Percentiles rank a stretch among this genome's conserved stretches.
Evolutionary conservation across 192 early-diverging fungal species (phyloP).

Genomic region (Backusella mclennaniae): DNA sequence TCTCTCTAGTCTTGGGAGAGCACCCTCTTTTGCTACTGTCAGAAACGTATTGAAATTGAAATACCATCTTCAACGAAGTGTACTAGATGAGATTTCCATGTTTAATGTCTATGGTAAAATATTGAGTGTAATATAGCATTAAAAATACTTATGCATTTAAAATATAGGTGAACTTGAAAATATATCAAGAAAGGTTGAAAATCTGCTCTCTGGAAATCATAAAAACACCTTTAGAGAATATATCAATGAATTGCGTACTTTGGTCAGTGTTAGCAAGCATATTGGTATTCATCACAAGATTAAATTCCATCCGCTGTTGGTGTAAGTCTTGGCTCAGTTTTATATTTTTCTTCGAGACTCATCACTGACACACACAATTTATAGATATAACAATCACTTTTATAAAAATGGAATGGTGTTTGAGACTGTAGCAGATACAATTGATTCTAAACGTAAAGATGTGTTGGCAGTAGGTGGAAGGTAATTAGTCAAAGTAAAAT

Average conservation of each 20-base stretch:
- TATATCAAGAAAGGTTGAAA: slow-evolving; percentile 44
- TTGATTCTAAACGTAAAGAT: slow-evolving; percentile 48
- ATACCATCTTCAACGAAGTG: slow-evolving; percentile 53
- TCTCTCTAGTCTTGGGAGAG: slow-evolving; percentile 60
- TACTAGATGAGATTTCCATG: slow-evolving; percentile 62
- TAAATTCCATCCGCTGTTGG: slow-evolving; percentile 49
- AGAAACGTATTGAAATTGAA: slow-evolving; percentile 60
- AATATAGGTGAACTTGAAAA: slow-evolving; percentile 46
- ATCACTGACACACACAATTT: not conserved
- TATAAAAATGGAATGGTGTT: slow-evolving; percentile 60
- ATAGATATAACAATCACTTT: slow-evolving; percentile 51
- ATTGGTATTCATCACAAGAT: slow-evolving; percentile 52
- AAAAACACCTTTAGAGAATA: slow-evolving; percentile 43
- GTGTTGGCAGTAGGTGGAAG: slow-evolving; percentile 56
- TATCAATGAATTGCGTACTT: slow-evolving; percentile 33
- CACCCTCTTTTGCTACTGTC: slow-evolving; percentile 33
- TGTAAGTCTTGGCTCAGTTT: slow-evolving; percentile 36
- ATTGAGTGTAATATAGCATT: not conserved
- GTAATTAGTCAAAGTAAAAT: slow-evolving; percentile 3
- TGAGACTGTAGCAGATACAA: slow-evolving; percentile 48
- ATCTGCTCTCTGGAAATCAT: slow-evolving; percentile 37
- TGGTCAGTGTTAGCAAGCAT: slow-evolving; percentile 41
- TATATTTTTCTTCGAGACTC: not conserved
- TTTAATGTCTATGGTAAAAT: slow-evolving; percentile 60
- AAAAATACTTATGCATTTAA: not conserved